Conservation (phyloP, 2,329 filamentous ascomycete species). For the Epichloe glyceriae region DNA sequence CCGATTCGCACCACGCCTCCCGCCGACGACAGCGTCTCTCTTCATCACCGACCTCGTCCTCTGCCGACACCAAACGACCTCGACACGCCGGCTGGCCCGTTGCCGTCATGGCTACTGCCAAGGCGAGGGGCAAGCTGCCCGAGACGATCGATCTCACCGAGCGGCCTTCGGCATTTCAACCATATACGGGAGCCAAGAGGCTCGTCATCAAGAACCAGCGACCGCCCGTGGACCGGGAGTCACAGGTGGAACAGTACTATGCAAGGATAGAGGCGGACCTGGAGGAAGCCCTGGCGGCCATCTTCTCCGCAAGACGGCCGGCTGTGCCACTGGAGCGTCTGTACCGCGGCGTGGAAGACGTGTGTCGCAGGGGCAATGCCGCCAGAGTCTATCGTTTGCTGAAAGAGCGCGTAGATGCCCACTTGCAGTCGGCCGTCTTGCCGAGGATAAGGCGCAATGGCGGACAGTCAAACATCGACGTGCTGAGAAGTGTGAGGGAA, state of each 20-base stretch:
- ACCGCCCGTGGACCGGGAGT: constrained; percentile 38
- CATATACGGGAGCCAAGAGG: constrained; percentile 66
- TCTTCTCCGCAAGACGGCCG: constrained; percentile 55
- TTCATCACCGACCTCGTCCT: constrained; percentile 16
- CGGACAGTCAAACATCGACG: constrained; percentile 44
- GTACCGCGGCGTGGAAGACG: constrained; percentile 82
- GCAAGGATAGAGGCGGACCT: constrained; percentile 62
- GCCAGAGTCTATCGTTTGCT: constrained; percentile 55
- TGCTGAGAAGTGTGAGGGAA: constrained; percentile 41
- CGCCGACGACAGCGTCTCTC: constrained; percentile 26
- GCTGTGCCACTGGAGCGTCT: constrained; percentile 73
- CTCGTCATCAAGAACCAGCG: constrained; percentile 90
- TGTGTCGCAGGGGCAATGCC: constrained; percentile 68
- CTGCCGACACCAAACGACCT: constrained; percentile 19
- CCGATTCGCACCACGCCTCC: constrained; percentile 19
- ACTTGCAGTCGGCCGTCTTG: constrained; percentile 51
- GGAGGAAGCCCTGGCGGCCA: constrained; percentile 54
- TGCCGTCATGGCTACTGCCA: constrained; percentile 20
- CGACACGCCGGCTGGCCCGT: constrained; percentile 14
- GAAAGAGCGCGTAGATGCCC: constrained; percentile 49
- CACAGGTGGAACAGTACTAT: constrained; percentile 66
- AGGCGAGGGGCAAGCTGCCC: constrained; percentile 27
- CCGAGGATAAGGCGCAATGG: constrained; percentile 37
- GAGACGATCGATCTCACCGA: constrained; percentile 23
- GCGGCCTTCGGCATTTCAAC: constrained; percentile 43